Base-by-base conservation (phyloP, 2,329 filamentous ascomycete species). In the Penicillium sp. region DNA sequence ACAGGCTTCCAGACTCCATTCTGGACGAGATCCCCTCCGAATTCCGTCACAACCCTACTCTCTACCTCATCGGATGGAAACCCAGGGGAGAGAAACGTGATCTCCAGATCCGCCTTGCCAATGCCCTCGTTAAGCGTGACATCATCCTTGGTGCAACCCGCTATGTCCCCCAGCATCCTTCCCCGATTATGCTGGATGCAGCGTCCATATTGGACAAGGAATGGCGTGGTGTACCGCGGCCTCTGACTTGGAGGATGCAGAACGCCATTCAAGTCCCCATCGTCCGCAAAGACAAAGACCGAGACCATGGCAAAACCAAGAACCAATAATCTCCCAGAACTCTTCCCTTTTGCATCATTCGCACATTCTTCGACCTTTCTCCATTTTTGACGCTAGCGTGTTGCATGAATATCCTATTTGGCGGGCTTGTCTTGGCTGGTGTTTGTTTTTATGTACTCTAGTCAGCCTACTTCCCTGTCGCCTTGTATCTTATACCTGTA, bases 101-200 rank as follows among this genome's bases (percentile, higher is more conserved):
- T n/a, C 49, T 53, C n/a, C 66, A 67, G 45, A 43, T 57, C 6
- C 49, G 50, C 2, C 43, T 70, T 19, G 66, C 62, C 15, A 52
- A 54, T 13, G 53, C 46, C 26, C 48, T 69, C 31, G 42, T 67
- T 24, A 38, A 58, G 2, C 62, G 58, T 37, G 69, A 72, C 49
- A 57, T 67, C 4, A 42, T 57, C 4, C 44, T 58, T 3, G 63
- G 58, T 3, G 44, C 53, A 12, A 33, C 3, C 6, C 52, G 43
- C 35, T 65, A 61, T 34, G 33, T 44, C 10, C 63, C 66, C 22
- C 35, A 43, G 3, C 43, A 55, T 21, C 51, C 61, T 15, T 49
- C 72, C 13, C 32, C 45, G 4, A 49, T 63, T 19, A 69, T 70
- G 66, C 53, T 73, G 31, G 60, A 67, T 42, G 62, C 66, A 8